phyloP scores from a whole-genome alignment of 225 moss, liverwort and hornwort species.

The Bryoerythrophyllum caledonicum region DNA sequence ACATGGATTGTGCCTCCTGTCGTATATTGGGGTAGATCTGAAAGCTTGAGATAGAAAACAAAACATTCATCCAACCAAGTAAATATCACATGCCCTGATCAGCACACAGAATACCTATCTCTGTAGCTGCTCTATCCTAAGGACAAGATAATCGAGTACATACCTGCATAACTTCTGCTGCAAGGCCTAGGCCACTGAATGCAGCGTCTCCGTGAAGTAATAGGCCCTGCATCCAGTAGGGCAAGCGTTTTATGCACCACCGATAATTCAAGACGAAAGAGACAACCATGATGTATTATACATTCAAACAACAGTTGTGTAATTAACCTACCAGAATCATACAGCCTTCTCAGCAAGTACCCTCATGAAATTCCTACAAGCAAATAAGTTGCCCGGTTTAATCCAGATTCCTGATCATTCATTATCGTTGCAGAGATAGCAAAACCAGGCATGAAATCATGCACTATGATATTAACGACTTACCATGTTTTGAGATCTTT shows the following conservation, averaged over 20 bases:
- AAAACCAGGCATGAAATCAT: slow-evolving; percentile 1
- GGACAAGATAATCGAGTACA: slow-evolving; percentile 24
- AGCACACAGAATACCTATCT: slow-evolving; percentile 24
- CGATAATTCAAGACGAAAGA: neutral
- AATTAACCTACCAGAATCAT: slow-evolving; percentile 16
- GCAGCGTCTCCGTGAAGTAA: slow-evolving; percentile 68
- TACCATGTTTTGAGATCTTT: slow-evolving; percentile 56
- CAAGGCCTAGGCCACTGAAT: slow-evolving; percentile 65
- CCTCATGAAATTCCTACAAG: slow-evolving; percentile 22
- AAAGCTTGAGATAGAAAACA: slow-evolving; percentile 52
- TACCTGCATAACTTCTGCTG: slow-evolving; percentile 70
- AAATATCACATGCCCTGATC: slow-evolving; percentile 31
- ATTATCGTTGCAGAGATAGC: slow-evolving; percentile 6
- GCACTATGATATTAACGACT: neutral
- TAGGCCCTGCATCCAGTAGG: slow-evolving; percentile 46
- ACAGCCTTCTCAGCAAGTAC: slow-evolving; percentile 25
- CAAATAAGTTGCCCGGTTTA: slow-evolving; percentile 18
- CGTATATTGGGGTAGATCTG: slow-evolving; percentile 67
- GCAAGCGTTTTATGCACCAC: neutral
- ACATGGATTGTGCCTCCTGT: slow-evolving; percentile 69
- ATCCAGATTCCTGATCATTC: slow-evolving; percentile 2
- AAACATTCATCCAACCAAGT: slow-evolving; percentile 36
- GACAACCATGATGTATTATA: neutral
- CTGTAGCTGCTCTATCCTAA: neutral
- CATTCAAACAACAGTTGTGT: neutral